Evolutionary conservation across 2,329 filamentous ascomycete species (phyloP).

Genomic region (Fusarium poae): DNA sequence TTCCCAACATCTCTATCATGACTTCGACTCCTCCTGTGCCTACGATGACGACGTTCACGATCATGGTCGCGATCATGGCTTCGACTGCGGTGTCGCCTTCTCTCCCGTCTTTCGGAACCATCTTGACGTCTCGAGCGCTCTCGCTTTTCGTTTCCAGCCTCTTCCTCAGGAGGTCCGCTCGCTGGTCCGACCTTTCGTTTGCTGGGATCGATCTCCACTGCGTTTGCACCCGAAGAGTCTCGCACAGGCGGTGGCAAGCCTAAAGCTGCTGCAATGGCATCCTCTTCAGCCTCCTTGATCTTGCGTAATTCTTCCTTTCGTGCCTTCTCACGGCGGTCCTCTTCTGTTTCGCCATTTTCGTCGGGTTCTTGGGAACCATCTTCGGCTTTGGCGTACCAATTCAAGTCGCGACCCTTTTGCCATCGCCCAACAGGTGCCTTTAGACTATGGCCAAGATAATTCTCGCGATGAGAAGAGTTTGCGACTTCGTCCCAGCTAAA

Average conservation of each 20-base stretch:
- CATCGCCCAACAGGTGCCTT: slow-evolving; percentile 94
- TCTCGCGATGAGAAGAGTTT: slow-evolving; percentile 87
- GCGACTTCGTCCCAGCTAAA: slow-evolving; percentile 98
- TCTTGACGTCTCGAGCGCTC: slow-evolving; percentile 52
- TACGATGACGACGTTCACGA: slow-evolving; percentile 50
- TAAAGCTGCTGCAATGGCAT: slow-evolving; percentile 85
- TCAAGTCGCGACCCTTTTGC: slow-evolving; percentile 80
- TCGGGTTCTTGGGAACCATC: slow-evolving; percentile 55
- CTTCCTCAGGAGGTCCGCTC: slow-evolving; percentile 44
- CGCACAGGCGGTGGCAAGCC: slow-evolving; percentile 79
- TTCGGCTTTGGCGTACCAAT: slow-evolving; percentile 73
- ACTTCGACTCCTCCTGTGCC: slow-evolving; percentile 53
- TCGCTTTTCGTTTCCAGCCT: slow-evolving; percentile 45
- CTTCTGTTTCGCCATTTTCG: slow-evolving; percentile 67
- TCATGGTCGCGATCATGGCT: slow-evolving; percentile 53
- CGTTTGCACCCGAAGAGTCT: slow-evolving; percentile 73
- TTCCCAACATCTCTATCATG: slow-evolving; percentile 47
- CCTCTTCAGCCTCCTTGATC: slow-evolving; percentile 92
- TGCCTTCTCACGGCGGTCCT: slow-evolving; percentile 70
- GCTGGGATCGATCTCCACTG: slow-evolving; percentile 70
- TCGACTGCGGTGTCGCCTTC: slow-evolving; percentile 54
- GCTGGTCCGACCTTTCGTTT: slow-evolving; percentile 54
- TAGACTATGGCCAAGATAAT: slow-evolving; percentile 87
- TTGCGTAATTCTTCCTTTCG: slow-evolving; percentile 82
- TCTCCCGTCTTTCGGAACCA: slow-evolving; percentile 51